A percentile compares a stretch with the other conserved stretches of the same genome.
phyloP scores from a whole-genome alignment of 495 filamentous ascomycete genomes.

The Tuber indicum region DNA sequence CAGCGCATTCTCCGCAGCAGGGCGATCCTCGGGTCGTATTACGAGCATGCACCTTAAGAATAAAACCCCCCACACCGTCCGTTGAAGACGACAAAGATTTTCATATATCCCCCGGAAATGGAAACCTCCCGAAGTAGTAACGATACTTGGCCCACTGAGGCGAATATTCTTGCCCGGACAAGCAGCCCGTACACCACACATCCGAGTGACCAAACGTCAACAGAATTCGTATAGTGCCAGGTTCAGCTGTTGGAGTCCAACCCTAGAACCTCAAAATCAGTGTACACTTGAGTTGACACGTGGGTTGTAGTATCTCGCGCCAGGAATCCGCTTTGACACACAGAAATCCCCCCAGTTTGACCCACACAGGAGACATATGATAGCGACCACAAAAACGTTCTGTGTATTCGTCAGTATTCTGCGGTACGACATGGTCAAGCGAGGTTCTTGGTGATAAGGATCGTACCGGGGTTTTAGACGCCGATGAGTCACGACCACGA shows the following conservation, averaged over 20 bases:
- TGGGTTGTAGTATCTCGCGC: too few relatives aligned
- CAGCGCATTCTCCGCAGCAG: background rate
- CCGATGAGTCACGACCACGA: too few relatives aligned
- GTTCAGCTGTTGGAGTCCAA: background rate
- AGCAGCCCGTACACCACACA: background rate
- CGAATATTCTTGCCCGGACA: background rate
- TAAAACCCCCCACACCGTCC: background rate
- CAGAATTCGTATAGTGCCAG: background rate
- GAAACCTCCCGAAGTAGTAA: background rate
- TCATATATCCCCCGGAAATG: too few relatives aligned
- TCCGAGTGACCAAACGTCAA: background rate
- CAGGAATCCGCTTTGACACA: background rate
- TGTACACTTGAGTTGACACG: background rate
- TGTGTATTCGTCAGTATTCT: too few relatives aligned
- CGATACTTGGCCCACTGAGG: too few relatives aligned
- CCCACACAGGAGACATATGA: too few relatives aligned
- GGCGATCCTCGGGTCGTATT: background rate
- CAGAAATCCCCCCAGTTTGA: too few relatives aligned
- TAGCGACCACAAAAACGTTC: too few relatives aligned
- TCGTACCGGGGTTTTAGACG: too few relatives aligned
- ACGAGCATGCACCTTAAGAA: background rate
- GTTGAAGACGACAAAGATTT: background rate
- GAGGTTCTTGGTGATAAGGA: background rate
- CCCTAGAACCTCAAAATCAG: background rate
- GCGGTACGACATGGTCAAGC: background rate